Evolutionary conservation across 140 eudicot genomes (phyloP).

Genomic region (Erigeron philadelphicus): DNA sequence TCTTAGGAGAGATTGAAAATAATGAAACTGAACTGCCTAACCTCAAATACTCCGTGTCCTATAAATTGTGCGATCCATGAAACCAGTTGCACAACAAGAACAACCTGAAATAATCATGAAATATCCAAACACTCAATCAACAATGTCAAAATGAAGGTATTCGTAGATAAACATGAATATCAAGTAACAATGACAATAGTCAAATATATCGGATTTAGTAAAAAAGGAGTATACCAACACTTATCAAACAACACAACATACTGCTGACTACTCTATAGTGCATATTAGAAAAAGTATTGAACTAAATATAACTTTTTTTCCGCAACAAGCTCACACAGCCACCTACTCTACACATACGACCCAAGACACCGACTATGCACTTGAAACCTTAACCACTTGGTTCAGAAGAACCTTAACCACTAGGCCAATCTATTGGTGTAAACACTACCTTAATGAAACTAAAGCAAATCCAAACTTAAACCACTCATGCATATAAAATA

Average conservation of each 20-base stretch:
- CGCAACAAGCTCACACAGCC: too few species aligned
- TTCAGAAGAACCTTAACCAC: too few species aligned
- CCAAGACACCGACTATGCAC: too few species aligned
- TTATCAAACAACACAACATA: neutral
- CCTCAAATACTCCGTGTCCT: constrained; percentile 95
- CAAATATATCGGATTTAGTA: neutral
- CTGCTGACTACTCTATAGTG: neutral
- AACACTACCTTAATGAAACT: constrained; percentile 1
- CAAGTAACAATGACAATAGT: neutral
- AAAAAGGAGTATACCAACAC: neutral
- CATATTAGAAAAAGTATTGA: neutral
- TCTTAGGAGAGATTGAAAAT: neutral
- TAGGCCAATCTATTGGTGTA: neutral
- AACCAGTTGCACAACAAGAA: constrained; percentile 61
- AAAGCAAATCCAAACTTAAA: neutral
- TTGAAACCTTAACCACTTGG: too few species aligned
- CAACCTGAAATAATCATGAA: constrained; percentile 47
- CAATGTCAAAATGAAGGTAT: neutral
- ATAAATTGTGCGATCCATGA: constrained; percentile 87
- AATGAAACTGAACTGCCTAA: constrained; percentile 18
- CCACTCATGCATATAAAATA: constrained; percentile 2
- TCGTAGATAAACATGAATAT: neutral
- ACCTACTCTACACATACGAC: too few species aligned
- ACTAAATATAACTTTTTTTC: neutral
- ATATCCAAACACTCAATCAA: neutral